Evolutionary conservation across 164 flowering plant genomes (phyloP).

Genomic region (Paratinospora sagittata): DNA sequence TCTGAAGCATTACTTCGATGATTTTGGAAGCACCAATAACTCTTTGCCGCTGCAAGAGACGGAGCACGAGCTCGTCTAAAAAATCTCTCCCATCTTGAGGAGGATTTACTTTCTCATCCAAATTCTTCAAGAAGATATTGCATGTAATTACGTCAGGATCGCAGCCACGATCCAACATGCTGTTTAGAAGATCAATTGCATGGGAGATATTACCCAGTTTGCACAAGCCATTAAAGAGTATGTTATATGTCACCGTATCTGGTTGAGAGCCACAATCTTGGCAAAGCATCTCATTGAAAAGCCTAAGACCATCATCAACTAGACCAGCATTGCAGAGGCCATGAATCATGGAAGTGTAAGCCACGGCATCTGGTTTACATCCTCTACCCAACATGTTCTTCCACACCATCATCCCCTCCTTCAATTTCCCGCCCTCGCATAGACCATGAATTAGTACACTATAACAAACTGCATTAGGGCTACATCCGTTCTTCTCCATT

Average conservation of each 20-base stretch:
- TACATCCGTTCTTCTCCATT: slow-evolving; percentile 36
- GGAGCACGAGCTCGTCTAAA: slow-evolving; percentile 65
- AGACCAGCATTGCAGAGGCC: slow-evolving; percentile 67
- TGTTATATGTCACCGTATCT: slow-evolving; percentile 75
- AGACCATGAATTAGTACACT: slow-evolving; percentile 77
- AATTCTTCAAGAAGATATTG: slow-evolving; percentile 51
- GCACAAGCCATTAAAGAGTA: slow-evolving; percentile 62
- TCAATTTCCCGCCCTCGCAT: slow-evolving; percentile 51
- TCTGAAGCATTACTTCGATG: slow-evolving; percentile 73
- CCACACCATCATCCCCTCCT: slow-evolving; percentile 70
- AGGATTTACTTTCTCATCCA: slow-evolving; percentile 47
- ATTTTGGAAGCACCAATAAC: slow-evolving; percentile 48
- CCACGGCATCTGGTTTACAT: slow-evolving; percentile 60
- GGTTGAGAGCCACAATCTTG: slow-evolving; percentile 46
- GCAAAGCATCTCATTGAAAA: slow-evolving; percentile 72
- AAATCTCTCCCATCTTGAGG: slow-evolving; percentile 62
- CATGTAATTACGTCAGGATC: slow-evolving; percentile 74
- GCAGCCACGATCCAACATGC: slow-evolving; percentile 65
- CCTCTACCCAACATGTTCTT: slow-evolving; percentile 64
- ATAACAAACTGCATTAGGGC: slow-evolving; percentile 50
- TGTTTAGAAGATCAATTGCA: slow-evolving; percentile 59
- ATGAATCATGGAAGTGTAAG: slow-evolving; percentile 73
- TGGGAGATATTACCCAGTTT: slow-evolving; percentile 38
- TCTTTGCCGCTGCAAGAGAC: slow-evolving; percentile 47
- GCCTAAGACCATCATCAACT: slow-evolving; percentile 56